Evolutionary conservation across 148 eudicot genomes (phyloP).

Genomic region (Nyssa sinensis): DNA sequence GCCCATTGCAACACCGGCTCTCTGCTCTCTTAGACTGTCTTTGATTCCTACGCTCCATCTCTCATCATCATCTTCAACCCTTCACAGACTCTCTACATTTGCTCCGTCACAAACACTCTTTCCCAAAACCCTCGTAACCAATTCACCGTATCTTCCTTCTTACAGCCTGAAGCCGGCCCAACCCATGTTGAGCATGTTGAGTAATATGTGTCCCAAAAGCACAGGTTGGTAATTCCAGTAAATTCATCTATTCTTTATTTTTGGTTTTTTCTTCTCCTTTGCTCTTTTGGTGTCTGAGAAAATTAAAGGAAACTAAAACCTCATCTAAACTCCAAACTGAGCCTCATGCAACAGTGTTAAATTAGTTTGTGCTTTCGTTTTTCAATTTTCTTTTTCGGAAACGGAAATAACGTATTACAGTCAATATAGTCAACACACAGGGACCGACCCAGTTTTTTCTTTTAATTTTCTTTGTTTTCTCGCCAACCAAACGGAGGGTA

Average conservation of each 20-base stretch:
- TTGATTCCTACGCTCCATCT: slow-evolving; percentile 21
- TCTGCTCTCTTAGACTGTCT: slow-evolving; percentile 19
- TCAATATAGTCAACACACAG: too few relatives aligned
- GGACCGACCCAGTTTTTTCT: too few relatives aligned
- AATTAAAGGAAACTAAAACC: too few relatives aligned
- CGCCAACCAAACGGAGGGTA: background rate
- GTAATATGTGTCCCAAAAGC: slow-evolving; percentile 26
- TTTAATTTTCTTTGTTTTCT: background rate
- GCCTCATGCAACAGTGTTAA: too few relatives aligned
- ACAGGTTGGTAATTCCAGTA: slow-evolving; percentile 17
- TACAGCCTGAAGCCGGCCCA: slow-evolving; percentile 16
- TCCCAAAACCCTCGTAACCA: slow-evolving; percentile 19
- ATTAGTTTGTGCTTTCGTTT: too few relatives aligned
- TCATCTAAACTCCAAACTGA: too few relatives aligned
- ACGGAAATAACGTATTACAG: too few relatives aligned
- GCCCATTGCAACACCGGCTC: slow-evolving; percentile 22
- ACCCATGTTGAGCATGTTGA: slow-evolving; percentile 28
- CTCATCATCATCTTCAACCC: slow-evolving; percentile 19
- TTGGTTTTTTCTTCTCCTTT: too few relatives aligned
- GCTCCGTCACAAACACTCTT: slow-evolving; percentile 7
- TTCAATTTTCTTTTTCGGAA: too few relatives aligned
- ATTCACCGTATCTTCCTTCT: slow-evolving; percentile 16
- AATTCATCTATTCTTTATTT: background rate
- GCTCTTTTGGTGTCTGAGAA: too few relatives aligned
- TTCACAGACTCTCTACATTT: slow-evolving; percentile 11